Evolutionary conservation across 768 basidiomycete species (phyloP), one percentile per base, ranked within the genome.

Genomic region (Rhizopogon sp.): DNA sequence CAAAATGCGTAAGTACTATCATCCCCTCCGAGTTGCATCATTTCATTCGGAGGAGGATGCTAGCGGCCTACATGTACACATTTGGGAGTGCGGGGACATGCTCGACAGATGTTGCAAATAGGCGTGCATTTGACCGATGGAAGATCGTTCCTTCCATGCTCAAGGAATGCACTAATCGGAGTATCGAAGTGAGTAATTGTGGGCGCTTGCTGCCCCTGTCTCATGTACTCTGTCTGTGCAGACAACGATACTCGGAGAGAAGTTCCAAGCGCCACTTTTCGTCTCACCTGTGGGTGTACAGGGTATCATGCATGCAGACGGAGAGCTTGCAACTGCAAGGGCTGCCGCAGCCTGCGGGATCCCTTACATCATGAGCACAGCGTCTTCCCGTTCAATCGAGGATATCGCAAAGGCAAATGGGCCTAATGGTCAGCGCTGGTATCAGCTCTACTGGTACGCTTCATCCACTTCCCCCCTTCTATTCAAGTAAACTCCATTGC

Each of bases 101-200:
- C 53, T 73, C 78, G 29, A 94, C 93, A 1, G 80, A 87, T 64
- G 73, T 66, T 9, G 82, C 80, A 49, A 94, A 95, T 62, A 75
- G 75, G 35, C 76, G 71, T 40, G 85, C 82, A 2, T 77, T 93
- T 52, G 74, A 81, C 22, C 81, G 76, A 53, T 92, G 79, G 76
- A 80, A 79, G 37, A 87, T 95, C 65, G 74, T 93, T n/a, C 90
- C 90, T 2, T 80, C 85, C 6, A 90, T 91, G 88, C 78, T 92
- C 33, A 76, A 82, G 17, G 74, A 84, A 58, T 79, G 79, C 0
- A 81, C 81, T 4, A 65, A 70, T 17, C 79, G 88, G 20, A 80
- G 66, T 45, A 64, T 93, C 31, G 79, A 86, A 60, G 90, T 86
- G 61, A 50, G 74, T 56, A 2, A 44, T 16, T 16, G 17, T n/a